Percentiles rank a stretch among this genome's conserved stretches.
Evolutionary conservation across 2,329 filamentous ascomycete genomes (phyloP).

Genomic region (Penicillium sp.): DNA sequence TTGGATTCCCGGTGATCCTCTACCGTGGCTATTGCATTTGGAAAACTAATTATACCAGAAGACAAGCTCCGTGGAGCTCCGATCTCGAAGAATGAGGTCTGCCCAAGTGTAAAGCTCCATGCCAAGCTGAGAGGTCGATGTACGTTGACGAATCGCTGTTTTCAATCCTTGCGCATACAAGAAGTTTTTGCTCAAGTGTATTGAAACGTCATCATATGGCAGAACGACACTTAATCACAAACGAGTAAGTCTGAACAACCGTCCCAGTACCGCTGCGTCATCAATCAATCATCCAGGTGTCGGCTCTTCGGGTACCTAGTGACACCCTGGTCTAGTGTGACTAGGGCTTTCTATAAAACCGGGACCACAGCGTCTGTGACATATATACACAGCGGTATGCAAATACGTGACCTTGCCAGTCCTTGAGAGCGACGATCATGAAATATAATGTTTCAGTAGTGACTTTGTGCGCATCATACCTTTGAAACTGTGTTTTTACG

Average conservation of each 20-base stretch:
- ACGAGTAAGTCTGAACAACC: not conserved
- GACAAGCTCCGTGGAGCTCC: not conserved
- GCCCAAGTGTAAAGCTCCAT: not conserved
- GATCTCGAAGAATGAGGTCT: not conserved
- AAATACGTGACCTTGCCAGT: too few relatives aligned
- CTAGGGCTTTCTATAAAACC: not conserved
- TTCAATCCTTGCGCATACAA: not conserved
- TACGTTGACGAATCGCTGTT: not conserved
- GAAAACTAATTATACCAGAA: not conserved
- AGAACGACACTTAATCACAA: not conserved
- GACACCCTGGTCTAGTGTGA: not conserved
- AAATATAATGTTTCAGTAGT: not conserved
- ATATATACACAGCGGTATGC: too few relatives aligned
- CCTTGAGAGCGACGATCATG: too few relatives aligned
- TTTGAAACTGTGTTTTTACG: not conserved
- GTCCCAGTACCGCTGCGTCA: not conserved
- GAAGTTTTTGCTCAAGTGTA: not conserved
- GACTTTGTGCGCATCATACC: not conserved
- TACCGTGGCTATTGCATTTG: not conserved
- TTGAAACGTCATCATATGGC: not conserved
- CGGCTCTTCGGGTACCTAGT: not conserved
- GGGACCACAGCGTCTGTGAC: not conserved
- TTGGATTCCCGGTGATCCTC: not conserved
- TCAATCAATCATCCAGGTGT: not conserved
- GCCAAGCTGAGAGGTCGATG: not conserved